Evolutionary conservation across 2,329 filamentous ascomycete species (phyloP), one percentile per base, ranked within the genome.

Genomic region (Verticillium albo-atrum): DNA sequence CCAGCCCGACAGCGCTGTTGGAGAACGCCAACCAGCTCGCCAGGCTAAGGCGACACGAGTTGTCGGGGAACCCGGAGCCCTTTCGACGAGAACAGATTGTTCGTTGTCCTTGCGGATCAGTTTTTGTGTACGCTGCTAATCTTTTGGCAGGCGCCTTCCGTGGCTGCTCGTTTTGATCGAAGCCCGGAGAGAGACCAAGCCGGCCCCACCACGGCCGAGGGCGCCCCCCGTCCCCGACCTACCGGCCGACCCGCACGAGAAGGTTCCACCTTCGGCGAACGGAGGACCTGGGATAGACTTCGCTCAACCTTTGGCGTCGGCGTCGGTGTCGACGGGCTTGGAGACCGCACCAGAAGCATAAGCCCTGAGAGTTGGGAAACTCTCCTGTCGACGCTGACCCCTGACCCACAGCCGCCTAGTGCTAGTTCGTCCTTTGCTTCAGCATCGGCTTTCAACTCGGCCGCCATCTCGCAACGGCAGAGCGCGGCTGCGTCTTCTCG

Each of bases 391-490:
- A 96, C 91, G 0, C 83, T 97, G 62, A 88, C 90, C 0, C 91
- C 91, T 0, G 92, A 97, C 71, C 87, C 89, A 17, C 89, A 91
- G 62, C 83, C 91, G 3, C 91, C 92, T 0, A 96, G 90, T 66
- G 84, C 86, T 2, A 86, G 90, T 30, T 93, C 92, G 1, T 97
- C 92, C 0, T 97, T 97, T 71, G 84, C 88, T 0, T 93, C 90
- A 10, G 81, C 81, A 1, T 77, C 78, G n/a, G 77, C 82, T 4
- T 79, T 80, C 42, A 78, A 78, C 14, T 82, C 82, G 0, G 74
- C 74, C 3, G 70, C 69, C 3, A 69, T 71, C 14, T 62, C 60
- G 17, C 64, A 65, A 3, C 37, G 42, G 2, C 79, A 79, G 62
- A 75, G 70, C 57, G 72, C 74, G 2, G 75, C 71, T 1, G 68